phyloP scores from a whole-genome alignment of 768 basidiomycete species.

The Gautieria morchelliformis region DNA sequence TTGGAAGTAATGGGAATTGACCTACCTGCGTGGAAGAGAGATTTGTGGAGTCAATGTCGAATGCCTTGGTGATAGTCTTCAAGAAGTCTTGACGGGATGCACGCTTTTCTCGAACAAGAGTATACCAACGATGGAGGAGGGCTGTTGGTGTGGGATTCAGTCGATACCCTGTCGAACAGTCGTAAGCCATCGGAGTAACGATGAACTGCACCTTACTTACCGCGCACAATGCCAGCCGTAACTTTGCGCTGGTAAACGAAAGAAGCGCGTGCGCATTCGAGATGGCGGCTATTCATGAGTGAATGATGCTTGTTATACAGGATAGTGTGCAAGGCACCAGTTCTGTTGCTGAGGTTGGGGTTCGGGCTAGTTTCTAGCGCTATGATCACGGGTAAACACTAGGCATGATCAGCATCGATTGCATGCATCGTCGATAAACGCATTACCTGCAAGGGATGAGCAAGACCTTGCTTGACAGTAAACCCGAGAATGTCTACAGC shows the following conservation, averaged over 20 bases:
- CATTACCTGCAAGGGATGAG: constrained; percentile 82
- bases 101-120: constrained; percentile 87
- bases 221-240: constrained; percentile 38
- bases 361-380: constrained; percentile 84
- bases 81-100: constrained; percentile 77
- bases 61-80: constrained; percentile 69
- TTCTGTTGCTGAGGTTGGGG: constrained; percentile 53
- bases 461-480: constrained; percentile 90
- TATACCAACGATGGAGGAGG: constrained; percentile 83
- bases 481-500: constrained; percentile 90
- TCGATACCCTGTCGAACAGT: constrained; percentile 45
- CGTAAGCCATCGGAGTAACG: neutral
- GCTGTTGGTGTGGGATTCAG: constrained; percentile 57
- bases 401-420: constrained; percentile 1
- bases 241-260: constrained; percentile 76
- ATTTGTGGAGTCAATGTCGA: constrained; percentile 56
- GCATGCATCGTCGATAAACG: neutral
- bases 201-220: constrained; percentile 23
- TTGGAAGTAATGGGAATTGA: neutral
- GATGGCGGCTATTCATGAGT: constrained; percentile 77
- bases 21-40: constrained; percentile 50
- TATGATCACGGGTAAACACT: constrained; percentile 89
- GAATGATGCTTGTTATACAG: constrained; percentile 86
- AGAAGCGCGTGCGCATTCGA: constrained; percentile 68
- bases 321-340: constrained; percentile 68